Evolutionary conservation across 305 asterid genomes (phyloP).

Genomic region (Fraxinus albicans): DNA sequence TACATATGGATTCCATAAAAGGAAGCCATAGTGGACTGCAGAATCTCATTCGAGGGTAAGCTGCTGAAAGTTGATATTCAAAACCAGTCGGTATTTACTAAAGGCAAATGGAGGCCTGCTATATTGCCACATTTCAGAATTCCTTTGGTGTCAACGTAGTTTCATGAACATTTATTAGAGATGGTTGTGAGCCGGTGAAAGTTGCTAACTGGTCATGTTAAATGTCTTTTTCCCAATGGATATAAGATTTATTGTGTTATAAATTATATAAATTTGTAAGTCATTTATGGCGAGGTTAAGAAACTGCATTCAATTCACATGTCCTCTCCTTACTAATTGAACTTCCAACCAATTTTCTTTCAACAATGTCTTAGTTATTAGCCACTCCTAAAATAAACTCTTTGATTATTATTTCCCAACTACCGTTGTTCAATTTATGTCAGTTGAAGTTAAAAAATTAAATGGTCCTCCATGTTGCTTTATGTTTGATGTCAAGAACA

Average conservation of each 20-base stretch:
- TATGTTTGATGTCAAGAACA: slow-evolving; percentile 12
- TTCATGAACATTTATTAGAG: not conserved
- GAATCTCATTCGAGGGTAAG: slow-evolving; percentile 61
- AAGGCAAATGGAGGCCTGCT: slow-evolving; percentile 1
- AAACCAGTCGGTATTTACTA: not conserved
- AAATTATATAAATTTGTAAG: not conserved
- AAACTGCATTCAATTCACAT: not conserved
- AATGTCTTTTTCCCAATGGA: not conserved
- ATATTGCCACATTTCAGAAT: not conserved
- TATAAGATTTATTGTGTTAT: not conserved
- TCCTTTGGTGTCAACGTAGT: not conserved
- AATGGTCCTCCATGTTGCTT: not conserved
- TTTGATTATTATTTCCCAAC: not conserved
- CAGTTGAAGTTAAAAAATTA: not conserved
- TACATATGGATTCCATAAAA: slow-evolving; percentile 86
- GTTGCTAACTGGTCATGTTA: not conserved
- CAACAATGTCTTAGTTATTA: not conserved
- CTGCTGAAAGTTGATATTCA: slow-evolving; percentile 23
- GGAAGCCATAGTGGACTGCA: slow-evolving; percentile 74
- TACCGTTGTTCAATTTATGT: not conserved
- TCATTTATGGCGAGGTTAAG: not conserved
- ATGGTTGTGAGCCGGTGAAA: not conserved
- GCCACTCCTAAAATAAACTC: not conserved
- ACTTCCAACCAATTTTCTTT: slow-evolving; percentile 13
- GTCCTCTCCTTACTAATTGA: slow-evolving; percentile 10